Percentiles rank a stretch among this genome's conserved stretches.
Evolutionary conservation across 257 asterid genomes (phyloP).

Genomic region (Fraxinus americana): DNA sequence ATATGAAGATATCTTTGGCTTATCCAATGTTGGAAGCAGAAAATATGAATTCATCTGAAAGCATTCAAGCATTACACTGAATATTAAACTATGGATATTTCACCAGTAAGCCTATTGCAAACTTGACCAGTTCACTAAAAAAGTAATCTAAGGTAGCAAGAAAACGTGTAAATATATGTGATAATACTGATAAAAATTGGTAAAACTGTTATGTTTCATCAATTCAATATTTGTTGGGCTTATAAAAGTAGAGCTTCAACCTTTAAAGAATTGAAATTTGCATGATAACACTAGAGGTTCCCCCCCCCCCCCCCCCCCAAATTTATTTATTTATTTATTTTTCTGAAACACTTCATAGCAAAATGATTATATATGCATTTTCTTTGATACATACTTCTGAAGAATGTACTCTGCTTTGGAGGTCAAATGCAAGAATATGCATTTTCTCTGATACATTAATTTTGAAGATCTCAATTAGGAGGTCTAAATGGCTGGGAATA

Average conservation of each 20-base stretch:
- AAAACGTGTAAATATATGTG: background rate
- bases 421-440: background rate
- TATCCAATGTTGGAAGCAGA: too few relatives aligned
- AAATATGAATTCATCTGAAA: slow-evolving; percentile 2
- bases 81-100: slow-evolving; percentile 9
- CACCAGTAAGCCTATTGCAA: background rate
- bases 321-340: too few relatives aligned
- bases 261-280: too few relatives aligned
- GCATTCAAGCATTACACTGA: slow-evolving; percentile 7
- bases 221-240: background rate
- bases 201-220: background rate
- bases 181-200: background rate
- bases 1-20: slow-evolving; percentile 24
- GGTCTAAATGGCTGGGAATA: background rate
- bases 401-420: too few relatives aligned
- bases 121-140: background rate
- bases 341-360: too few relatives aligned
- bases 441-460: too few relatives aligned
- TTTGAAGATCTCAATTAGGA: background rate
- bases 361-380: too few relatives aligned
- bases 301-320: accelerated
- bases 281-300: too few relatives aligned
- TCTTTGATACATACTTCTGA: too few relatives aligned
- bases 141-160: background rate
- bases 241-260: background rate